Evolutionary conservation across 169 alveolate genomes (phyloP).

Genomic region (Theileria equi): DNA sequence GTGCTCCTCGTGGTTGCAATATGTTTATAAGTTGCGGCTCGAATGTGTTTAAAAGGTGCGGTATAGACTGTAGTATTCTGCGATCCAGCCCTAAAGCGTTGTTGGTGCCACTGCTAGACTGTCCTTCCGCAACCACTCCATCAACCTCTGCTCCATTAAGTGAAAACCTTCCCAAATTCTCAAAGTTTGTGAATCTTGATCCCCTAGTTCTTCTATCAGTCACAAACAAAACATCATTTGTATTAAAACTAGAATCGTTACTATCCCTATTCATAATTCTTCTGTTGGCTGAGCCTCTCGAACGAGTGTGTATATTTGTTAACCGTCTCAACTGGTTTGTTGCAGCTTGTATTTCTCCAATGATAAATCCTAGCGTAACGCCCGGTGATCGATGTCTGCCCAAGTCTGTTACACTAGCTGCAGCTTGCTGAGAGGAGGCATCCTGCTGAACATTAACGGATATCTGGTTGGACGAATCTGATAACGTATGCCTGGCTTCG

Average conservation of each 20-base stretch:
- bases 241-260: slow-evolving; percentile 13
- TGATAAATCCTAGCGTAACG: slow-evolving; percentile 34
- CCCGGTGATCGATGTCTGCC: slow-evolving; percentile 8
- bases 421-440: too few relatives aligned
- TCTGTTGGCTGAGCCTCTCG: background rate
- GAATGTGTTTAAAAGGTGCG: slow-evolving; percentile 40
- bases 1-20: background rate
- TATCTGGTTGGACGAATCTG: too few relatives aligned
- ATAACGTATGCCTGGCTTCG: background rate
- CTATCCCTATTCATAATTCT: background rate
- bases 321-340: slow-evolving; percentile 4
- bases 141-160: background rate
- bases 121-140: background rate
- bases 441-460: too few relatives aligned
- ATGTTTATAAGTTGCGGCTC: slow-evolving; percentile 33
- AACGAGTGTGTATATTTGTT: slow-evolving; percentile 1
- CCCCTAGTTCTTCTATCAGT: slow-evolving; percentile 1
- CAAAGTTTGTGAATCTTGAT: slow-evolving; percentile 2
- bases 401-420: background rate
- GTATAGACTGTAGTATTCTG: slow-evolving; percentile 35
- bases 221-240: slow-evolving; percentile 8
- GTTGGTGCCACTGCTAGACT: background rate
- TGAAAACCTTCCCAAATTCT: background rate
- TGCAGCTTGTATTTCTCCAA: slow-evolving; percentile 22
- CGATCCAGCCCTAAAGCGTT: slow-evolving; percentile 7